Evolutionary conservation across 2,329 filamentous ascomycete species (phyloP).

Genomic region (Apiospora koreana): DNA sequence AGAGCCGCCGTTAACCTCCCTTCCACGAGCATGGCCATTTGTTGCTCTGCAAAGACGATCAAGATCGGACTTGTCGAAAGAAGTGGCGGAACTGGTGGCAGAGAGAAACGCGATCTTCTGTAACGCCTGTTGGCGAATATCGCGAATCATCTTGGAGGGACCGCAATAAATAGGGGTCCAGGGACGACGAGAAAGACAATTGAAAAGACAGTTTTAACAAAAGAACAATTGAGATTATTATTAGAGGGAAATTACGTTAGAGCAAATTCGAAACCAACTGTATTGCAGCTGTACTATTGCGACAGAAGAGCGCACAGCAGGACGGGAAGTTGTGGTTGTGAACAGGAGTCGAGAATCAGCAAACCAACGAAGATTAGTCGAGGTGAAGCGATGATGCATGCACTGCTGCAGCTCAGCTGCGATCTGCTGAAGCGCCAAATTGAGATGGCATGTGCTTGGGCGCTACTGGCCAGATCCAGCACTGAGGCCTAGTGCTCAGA

Average conservation of each 20-base stretch:
- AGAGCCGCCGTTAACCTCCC: constrained; percentile 51
- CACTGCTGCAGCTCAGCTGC: neutral
- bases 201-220: neutral
- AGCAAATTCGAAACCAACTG: neutral
- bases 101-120: constrained; percentile 67
- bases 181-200: neutral
- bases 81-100: constrained; percentile 51
- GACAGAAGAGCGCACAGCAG: neutral
- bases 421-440: neutral
- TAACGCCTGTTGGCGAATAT: constrained; percentile 63
- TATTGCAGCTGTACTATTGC: neutral
- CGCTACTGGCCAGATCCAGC: neutral
- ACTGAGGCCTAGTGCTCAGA: too few relatives aligned
- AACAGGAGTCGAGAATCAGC: neutral
- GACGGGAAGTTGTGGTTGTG: neutral
- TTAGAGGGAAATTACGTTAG: neutral
- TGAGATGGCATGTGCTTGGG: neutral
- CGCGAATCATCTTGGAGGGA: constrained; percentile 46
- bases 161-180: neutral
- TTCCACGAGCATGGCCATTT: constrained; percentile 44
- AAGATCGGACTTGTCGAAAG: constrained; percentile 64
- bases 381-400: constrained; percentile 6
- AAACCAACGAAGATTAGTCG: neutral
- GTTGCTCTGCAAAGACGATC: constrained; percentile 62
- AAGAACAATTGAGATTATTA: neutral